phyloP scores from a whole-genome alignment of 1,284 basidiomycete species.

The Apiotrichum domesticum region DNA sequence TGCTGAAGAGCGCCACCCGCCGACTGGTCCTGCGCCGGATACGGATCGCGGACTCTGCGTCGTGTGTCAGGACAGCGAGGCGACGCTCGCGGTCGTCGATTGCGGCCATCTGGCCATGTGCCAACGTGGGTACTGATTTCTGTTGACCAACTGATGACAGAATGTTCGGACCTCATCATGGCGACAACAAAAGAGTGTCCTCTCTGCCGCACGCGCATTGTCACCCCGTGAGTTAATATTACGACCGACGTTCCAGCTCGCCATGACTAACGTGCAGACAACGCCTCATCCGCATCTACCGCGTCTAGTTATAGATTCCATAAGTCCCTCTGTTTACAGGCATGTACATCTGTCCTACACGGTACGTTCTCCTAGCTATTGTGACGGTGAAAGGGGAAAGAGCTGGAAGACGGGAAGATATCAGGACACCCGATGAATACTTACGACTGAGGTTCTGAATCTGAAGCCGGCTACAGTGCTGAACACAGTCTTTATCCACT shows the following conservation, averaged over 20 bases:
- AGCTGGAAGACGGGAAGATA: too few species aligned
- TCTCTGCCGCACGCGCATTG: constrained; percentile 74
- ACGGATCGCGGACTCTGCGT: constrained; percentile 74
- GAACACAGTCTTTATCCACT: too few species aligned
- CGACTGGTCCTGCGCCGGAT: constrained; percentile 41
- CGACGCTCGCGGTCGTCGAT: constrained; percentile 83
- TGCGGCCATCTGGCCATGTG: constrained; percentile 85
- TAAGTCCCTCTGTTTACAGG: too few species aligned
- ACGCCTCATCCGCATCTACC: constrained; percentile 64
- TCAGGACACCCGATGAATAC: too few species aligned
- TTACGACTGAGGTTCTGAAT: too few species aligned
- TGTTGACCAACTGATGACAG: constrained; percentile 17
- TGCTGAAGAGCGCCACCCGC: neutral
- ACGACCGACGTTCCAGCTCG: neutral
- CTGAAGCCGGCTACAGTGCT: too few species aligned
- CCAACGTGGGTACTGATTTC: constrained; percentile 41
- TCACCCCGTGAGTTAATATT: constrained; percentile 42
- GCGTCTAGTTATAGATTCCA: constrained; percentile 13
- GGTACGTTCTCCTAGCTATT: too few species aligned
- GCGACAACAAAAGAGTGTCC: constrained; percentile 72
- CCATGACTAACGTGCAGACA: constrained; percentile 39
- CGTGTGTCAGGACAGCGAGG: constrained; percentile 83
- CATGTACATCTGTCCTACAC: too few species aligned
- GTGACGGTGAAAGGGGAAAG: too few species aligned
- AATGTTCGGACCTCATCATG: constrained; percentile 79